Base-by-base conservation (phyloP, 306 rosid species). In the Ormosia emarginata region DNA sequence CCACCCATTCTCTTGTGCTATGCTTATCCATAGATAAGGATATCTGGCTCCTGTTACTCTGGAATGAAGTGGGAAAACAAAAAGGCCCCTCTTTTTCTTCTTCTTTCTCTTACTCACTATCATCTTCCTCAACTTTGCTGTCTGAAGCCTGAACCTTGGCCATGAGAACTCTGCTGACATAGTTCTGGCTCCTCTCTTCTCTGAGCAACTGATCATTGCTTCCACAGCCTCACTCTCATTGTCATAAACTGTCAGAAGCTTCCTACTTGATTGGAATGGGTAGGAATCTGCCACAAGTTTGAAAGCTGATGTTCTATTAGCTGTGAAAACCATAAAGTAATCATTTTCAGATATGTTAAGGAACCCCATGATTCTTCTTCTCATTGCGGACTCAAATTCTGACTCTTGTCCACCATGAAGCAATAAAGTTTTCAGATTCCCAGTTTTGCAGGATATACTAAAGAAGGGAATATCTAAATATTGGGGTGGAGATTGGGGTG, bases 1-100 rank as follows among this genome's bases (percentile, higher is more conserved):
- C 98, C 98, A 95, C 30, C 92, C 94, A 74, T 93, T 90, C 44
- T 95, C 99, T 79, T 93, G 95, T 2, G 99, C 99, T 46, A 91
- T 72, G 41, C 89, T 92, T 91, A 93, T 89, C 99, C 98, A 95
- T 0, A 93, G 67, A 70, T 93, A 95, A 67, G 99, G 98, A 76
- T 95, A 95, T 37, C 97, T 88, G 3, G 97, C 83, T 79, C 99
- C 99, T 3, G 99, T 93, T 57, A 95, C 85, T 80, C 93, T 89
- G 4, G 99, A 95, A 89, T 89, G 92, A 69, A 93, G 86, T 0
- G 99, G 99, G 30, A 95, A 89, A 24, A 95, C 97, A 79, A 95
- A 93, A 8, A 95, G 92, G 0, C 99, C 99, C 62, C 55, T 89
- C 43, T 73, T 91, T 62, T 88, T 89, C 82, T 91, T 89, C 69